phyloP scores from a whole-genome alignment of 257 asterid genomes.

The Fraxinus anomala region DNA sequence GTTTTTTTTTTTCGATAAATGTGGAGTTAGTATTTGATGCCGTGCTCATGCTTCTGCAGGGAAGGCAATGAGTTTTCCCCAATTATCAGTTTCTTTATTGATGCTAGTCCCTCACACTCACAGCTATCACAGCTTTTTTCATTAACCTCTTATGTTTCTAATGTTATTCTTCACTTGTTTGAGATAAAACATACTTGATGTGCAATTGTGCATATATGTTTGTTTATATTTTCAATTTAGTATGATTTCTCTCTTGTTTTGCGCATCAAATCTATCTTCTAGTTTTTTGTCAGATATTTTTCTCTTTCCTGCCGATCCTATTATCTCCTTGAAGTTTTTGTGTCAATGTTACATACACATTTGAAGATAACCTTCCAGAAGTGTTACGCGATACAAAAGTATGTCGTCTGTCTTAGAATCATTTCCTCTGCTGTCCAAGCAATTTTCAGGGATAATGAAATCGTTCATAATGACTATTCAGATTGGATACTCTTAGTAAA shows the following conservation, averaged over 20 bases:
- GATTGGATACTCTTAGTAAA: neutral
- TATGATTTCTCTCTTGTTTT: neutral
- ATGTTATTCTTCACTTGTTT: neutral
- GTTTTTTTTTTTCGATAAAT: neutral
- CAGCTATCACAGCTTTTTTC: constrained; percentile 37
- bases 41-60: constrained; percentile 44
- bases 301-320: neutral
- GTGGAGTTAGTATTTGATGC: neutral
- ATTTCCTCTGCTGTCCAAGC: neutral
- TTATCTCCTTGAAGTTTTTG: neutral
- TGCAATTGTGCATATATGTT: neutral
- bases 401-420: neutral
- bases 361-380: too few species aligned
- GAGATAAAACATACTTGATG: neutral
- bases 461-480: neutral
- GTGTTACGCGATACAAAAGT: neutral
- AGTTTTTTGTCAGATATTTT: neutral
- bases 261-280: neutral
- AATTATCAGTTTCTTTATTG: constrained; percentile 68
- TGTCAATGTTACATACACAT: neutral
- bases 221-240: neutral
- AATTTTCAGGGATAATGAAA: neutral
- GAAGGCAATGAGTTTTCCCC: constrained; percentile 80
- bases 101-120: constrained; percentile 49
- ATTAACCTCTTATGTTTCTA: constrained; percentile 1